phyloP scores from a whole-genome alignment of 176 grass and related monocot genomes.

The Raddia distichophylla region DNA sequence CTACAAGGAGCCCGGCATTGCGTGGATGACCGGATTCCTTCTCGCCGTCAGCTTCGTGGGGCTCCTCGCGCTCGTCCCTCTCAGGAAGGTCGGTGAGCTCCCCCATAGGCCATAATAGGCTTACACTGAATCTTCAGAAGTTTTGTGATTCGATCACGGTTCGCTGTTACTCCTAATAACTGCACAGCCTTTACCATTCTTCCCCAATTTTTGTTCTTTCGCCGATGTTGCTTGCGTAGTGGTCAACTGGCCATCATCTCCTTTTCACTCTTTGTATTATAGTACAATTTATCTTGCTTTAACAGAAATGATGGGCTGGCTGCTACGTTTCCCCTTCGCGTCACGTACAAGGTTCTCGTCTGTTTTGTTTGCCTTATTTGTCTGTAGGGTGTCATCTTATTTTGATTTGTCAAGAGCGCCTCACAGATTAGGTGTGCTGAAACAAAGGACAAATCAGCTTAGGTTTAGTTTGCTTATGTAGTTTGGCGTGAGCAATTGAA shows the following conservation, averaged over 20 bases:
- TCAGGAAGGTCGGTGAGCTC: conserved; percentile 76
- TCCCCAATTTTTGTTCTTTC: neutral
- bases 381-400: neutral
- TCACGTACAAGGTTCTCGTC: neutral
- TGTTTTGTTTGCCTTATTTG: neutral
- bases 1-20: conserved; percentile 91
- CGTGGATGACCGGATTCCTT: conserved; percentile 94
- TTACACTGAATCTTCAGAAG: conserved; percentile 3
- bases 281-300: neutral
- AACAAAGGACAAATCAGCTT: neutral
- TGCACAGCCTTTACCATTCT: conserved; percentile 8
- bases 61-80: conserved; percentile 75
- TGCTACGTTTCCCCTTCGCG: neutral
- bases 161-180: neutral
- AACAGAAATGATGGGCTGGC: neutral
- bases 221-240: neutral
- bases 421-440: neutral
- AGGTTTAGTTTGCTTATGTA: neutral
- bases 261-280: neutral
- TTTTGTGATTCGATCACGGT: neutral
- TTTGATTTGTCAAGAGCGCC: neutral
- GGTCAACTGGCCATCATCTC: neutral
- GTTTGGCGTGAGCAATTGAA: neutral
- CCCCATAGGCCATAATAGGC: too few relatives aligned
- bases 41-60: conserved; percentile 81